Percentiles rank a stretch among this genome's conserved stretches.
Evolutionary conservation across 306 rosid species (phyloP).

Genomic region (Trifolium pratense): DNA sequence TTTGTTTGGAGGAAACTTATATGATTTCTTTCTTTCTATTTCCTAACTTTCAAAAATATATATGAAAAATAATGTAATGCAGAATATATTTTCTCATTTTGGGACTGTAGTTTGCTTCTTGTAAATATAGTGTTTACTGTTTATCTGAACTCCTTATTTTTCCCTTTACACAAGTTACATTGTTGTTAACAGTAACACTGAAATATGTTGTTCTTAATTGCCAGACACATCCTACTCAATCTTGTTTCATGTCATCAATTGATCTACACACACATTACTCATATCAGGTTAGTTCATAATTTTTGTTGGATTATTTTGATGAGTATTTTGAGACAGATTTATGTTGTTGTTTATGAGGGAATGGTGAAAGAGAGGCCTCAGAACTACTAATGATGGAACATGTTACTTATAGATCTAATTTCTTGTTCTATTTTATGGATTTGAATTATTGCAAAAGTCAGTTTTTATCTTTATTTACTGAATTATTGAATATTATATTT

Average conservation of each 20-base stretch:
- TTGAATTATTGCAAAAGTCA: constrained; percentile 10
- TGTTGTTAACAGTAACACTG: constrained; percentile 20
- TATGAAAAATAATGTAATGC: background rate
- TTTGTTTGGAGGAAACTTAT: constrained; percentile 20
- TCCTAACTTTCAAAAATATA: constrained; percentile 1
- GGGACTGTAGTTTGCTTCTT: constrained; percentile 1
- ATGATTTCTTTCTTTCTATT: constrained; percentile 22
- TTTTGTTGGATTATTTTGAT: background rate
- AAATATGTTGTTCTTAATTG: constrained; percentile 42
- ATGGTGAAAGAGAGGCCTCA: constrained; percentile 19
- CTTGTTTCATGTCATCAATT: constrained; percentile 98
- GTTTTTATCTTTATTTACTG: constrained; percentile 14
- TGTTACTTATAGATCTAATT: constrained; percentile 3
- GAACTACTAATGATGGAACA: constrained; percentile 6
- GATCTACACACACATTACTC: constrained; percentile 98
- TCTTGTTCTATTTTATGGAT: constrained; percentile 8
- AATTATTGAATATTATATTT: background rate
- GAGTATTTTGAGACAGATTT: constrained; percentile 4
- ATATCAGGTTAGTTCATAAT: constrained; percentile 73
- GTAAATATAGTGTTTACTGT: background rate
- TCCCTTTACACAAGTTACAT: constrained; percentile 1
- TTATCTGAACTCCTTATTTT: constrained; percentile 28
- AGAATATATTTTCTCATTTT: constrained; percentile 21
- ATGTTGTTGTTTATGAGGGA: background rate
- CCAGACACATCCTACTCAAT: constrained; percentile 99